Base-by-base conservation (phyloP, 2,329 filamentous ascomycete genomes). In the Ophiostoma sp. region DNA sequence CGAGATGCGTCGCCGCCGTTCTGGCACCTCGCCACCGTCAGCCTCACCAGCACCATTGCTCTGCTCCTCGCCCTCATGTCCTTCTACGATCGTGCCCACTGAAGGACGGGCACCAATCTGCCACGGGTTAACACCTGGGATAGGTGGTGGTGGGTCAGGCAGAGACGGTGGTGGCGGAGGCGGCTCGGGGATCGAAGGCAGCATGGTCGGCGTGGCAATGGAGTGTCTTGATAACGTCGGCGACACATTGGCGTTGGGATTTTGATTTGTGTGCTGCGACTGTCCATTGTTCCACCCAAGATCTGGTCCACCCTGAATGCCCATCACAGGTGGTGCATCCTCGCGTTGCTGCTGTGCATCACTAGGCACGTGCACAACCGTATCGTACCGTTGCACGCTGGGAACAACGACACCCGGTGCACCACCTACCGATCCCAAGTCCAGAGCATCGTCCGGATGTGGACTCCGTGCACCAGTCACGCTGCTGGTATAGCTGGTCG, bases 121-220 rank as follows among this genome's bases (percentile, higher is more conserved):
- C 77, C 77, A 78, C 22, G 77, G 75, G 28, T 77, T 77, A 6
- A 63, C 55, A 15, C n/a, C 17, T 3, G 77, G 77, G 22, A 72
- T 73, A 0, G 74, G 68, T 1, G 76, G 76, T 39, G 72, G 50
- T 6, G 66, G 63, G 6, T 73, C 74, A 2, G 73, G 69, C 8
- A 69, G 45, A 0, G 75, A 61, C 2, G 75, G 69, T 28, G 22
- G 57, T 15, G 25, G 69, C 28, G 33, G 52, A 19, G 57, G 42
- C 6, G 70, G 70, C 11, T 75, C 73, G 2, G 72, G 71, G 17
- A 72, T 57, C 0, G 75, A 25, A 22, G 64, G 70, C 31, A 71
- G 59, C 28, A 45, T 31, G 17, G 66, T 64, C 17, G 73, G 70
- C 3, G 36, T 66, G 12, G 55, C 19, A 0, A 50, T 19, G 1